Conservation (phyloP, 495 filamentous ascomycete genomes). For the Penicillium maclennaniae region DNA sequence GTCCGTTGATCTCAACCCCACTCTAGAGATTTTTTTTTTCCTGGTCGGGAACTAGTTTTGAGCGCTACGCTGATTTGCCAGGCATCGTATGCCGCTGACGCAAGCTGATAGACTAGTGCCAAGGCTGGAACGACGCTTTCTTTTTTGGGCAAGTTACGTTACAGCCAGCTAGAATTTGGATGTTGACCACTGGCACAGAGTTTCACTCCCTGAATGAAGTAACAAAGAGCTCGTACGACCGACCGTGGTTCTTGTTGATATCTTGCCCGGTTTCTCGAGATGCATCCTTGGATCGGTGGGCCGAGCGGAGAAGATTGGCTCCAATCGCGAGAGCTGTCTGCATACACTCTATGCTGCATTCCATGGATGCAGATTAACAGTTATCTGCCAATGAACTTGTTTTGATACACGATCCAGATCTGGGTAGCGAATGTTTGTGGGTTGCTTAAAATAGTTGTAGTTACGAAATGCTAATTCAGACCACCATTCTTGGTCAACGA, state of each 20-base stretch:
- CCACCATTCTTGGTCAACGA: background rate
- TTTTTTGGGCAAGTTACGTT: background rate
- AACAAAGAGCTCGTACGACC: background rate
- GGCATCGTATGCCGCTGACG: slow-evolving; percentile 2
- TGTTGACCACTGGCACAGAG: background rate
- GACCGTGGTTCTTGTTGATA: background rate
- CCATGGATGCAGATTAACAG: slow-evolving; percentile 11
- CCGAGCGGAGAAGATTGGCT: slow-evolving; percentile 13
- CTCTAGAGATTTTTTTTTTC: background rate
- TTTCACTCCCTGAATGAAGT: background rate
- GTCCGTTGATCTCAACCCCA: background rate
- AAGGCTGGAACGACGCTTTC: background rate
- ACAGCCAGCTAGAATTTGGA: background rate
- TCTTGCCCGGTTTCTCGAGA: background rate
- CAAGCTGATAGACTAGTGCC: slow-evolving; percentile 1
- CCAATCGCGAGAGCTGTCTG: slow-evolving; percentile 11
- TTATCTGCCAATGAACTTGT: background rate
- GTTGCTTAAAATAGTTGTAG: background rate
- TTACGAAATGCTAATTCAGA: background rate
- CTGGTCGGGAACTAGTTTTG: background rate
- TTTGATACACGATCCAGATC: background rate
- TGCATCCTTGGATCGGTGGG: slow-evolving; percentile 4
- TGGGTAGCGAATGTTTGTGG: background rate
- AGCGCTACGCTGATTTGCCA: background rate
- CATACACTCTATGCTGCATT: background rate